Conservation (phyloP, 371 early-diverging fungal species). For the Circinella umbellata region DNA sequence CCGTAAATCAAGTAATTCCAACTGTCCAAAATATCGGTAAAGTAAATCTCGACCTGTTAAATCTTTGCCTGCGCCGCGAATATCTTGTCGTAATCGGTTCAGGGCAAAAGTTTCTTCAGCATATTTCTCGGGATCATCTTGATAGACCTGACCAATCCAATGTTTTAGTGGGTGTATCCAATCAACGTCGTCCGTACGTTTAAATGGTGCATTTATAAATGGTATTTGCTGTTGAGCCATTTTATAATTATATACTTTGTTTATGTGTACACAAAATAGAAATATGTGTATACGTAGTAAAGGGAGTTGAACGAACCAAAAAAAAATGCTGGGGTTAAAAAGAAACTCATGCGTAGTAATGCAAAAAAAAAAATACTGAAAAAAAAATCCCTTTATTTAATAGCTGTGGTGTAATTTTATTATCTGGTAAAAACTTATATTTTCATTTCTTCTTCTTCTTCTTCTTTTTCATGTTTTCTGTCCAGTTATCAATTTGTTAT, state of each 20-base stretch:
- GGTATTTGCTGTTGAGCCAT: constrained; percentile 63
- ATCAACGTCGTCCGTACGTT: constrained; percentile 89
- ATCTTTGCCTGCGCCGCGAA: constrained; percentile 92
- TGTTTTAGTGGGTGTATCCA: constrained; percentile 82
- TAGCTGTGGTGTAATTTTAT: too few species aligned
- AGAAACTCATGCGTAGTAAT: too few species aligned
- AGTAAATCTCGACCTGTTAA: constrained; percentile 90
- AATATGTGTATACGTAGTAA: too few species aligned
- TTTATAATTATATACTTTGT: background rate
- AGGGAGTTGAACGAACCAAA: too few species aligned
- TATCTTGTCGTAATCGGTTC: constrained; percentile 92
- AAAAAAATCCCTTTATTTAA: too few species aligned
- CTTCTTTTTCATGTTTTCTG: too few species aligned
- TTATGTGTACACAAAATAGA: too few species aligned
- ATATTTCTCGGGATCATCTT: constrained; percentile 93
- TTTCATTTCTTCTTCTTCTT: too few species aligned
- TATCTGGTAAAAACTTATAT: too few species aligned
- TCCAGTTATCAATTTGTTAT: too few species aligned
- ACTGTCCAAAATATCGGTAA: constrained; percentile 94
- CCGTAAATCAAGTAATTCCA: constrained; percentile 92
- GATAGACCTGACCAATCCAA: constrained; percentile 84
- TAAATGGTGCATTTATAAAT: constrained; percentile 68
- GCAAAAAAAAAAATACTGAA: too few species aligned
- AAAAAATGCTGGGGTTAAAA: too few species aligned
- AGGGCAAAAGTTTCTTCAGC: constrained; percentile 81